Evolutionary conservation across 495 filamentous ascomycete species (phyloP).

Genomic region (Talaromyces stipitatus): DNA sequence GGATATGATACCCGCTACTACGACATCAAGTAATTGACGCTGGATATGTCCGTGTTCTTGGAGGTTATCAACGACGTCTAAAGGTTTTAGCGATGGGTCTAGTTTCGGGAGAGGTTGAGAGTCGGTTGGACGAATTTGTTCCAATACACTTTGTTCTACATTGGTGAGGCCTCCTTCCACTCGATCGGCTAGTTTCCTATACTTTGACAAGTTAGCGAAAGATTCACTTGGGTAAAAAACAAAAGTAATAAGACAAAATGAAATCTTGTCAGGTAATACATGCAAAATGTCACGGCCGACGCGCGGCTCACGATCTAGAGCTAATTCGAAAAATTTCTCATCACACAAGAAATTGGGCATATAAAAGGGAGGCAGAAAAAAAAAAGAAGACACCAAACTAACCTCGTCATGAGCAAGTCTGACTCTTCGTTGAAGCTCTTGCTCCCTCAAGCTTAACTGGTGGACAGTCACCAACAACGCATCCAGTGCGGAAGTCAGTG

Average conservation of each 20-base stretch:
- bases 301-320: conserved; percentile 53
- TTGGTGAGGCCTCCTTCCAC: conserved; percentile 11
- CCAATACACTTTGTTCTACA: conserved; percentile 1
- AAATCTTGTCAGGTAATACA: conserved; percentile 46
- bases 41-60: conserved; percentile 37
- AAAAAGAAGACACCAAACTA: conserved; percentile 22
- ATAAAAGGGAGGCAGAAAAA: conserved; percentile 7
- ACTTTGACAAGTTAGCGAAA: conserved; percentile 16
- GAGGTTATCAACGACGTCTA: conserved; percentile 40
- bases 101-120: not conserved
- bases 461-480: conserved; percentile 43
- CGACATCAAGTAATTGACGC: conserved; percentile 28
- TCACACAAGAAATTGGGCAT: conserved; percentile 32
- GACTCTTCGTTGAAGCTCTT: conserved; percentile 33
- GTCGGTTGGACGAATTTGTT: not conserved
- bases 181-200: conserved; percentile 21
- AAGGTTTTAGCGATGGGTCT: conserved; percentile 20
- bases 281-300: conserved; percentile 42
- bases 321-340: conserved; percentile 43
- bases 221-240: not conserved
- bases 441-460: conserved; percentile 35
- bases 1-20: conserved; percentile 32
- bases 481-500: conserved; percentile 38
- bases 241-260: not conserved
- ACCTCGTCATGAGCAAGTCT: conserved; percentile 41